Evolutionary conservation across 176 grass and related monocot species (phyloP), one percentile per base, ranked within the genome.

Genomic region (Areca catechu): DNA sequence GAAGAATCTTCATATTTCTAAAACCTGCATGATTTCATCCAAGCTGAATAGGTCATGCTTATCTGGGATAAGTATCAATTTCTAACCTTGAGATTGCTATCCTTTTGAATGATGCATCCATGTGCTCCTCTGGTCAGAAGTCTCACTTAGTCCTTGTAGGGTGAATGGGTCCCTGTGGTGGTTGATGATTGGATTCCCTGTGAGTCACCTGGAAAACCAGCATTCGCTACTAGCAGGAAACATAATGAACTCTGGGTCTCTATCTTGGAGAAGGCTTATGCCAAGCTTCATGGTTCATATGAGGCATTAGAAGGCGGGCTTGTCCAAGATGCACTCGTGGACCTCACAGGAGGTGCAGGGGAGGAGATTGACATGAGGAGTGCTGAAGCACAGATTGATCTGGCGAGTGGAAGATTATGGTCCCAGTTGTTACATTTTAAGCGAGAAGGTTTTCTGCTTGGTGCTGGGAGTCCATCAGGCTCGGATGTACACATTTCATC

Each of bases 291-390:
- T 75, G 93, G 93, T 52, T 98, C 93, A 48, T 98, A 83, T 80
- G 93, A 98, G 81, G 93, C 93, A 7, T 68, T 98, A 53, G 93
- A 98, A 79, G 93, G 93, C 47, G 93, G 93, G 66, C 88, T 98
- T 65, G 93, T 98, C 69, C 93, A 98, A 92, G 93, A 98, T 77
- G 93, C 93, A 71, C 69, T 98, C 50, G 93, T 98, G 18, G 93
- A 98, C 74, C 88, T 98, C 20, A 98, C 93, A 37, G 93, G 93
- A 72, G 93, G 93, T 4, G 93, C 93, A 62, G 93, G 93, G 16
- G 93, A 98, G 79, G 93, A 98, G 78, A 98, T 98, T 74, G 93
- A 98, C 77, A 98, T 98, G 81, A 83, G 87, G 71, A 98, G 84
- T 65, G 68, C 84, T 21, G 87, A 92, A 79, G 83, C 69, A 19